Evolutionary conservation across 139 green algal species (phyloP).

Genomic region (Nannochloris sp.): DNA sequence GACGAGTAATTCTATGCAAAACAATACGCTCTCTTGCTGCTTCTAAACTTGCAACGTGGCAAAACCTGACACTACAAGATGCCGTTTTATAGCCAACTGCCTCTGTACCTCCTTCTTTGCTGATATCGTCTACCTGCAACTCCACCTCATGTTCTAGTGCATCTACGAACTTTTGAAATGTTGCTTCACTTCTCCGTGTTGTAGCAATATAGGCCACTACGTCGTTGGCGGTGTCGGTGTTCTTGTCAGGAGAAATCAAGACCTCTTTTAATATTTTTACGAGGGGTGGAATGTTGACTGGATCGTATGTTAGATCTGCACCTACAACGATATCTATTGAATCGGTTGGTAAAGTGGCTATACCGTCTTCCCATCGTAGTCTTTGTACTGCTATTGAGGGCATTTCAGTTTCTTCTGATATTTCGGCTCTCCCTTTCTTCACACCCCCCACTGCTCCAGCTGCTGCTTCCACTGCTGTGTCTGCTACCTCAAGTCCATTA

Average conservation of each 20-base stretch:
- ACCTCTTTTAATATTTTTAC: slow-evolving; percentile 14
- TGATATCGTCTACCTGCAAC: slow-evolving; percentile 4
- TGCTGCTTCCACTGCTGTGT: too few species aligned
- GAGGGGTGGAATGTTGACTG: slow-evolving; percentile 20
- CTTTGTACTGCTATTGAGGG: slow-evolving; percentile 2
- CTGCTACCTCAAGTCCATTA: slow-evolving; percentile 40
- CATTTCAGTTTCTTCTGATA: not conserved
- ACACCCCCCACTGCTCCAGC: too few species aligned
- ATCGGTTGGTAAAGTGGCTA: not conserved
- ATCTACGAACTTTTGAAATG: slow-evolving; percentile 6
- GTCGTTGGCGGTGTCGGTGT: not conserved
- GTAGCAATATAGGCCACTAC: slow-evolving; percentile 11
- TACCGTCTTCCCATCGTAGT: slow-evolving; percentile 12
- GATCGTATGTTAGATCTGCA: slow-evolving; percentile 65
- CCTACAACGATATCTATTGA: slow-evolving; percentile 39
- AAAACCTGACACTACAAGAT: slow-evolving; percentile 1
- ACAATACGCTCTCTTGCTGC: slow-evolving; percentile 8
- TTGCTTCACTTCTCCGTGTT: slow-evolving; percentile 11
- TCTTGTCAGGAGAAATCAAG: not conserved
- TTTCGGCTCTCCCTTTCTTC: slow-evolving; percentile 10
- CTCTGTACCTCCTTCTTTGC: not conserved
- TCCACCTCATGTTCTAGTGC: not conserved
- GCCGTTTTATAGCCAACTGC: not conserved
- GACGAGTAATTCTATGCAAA: slow-evolving; percentile 20
- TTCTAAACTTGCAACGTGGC: slow-evolving; percentile 5